Evolutionary conservation across 2,329 filamentous ascomycete species (phyloP).

Genomic region (Aspergillus texensis): DNA sequence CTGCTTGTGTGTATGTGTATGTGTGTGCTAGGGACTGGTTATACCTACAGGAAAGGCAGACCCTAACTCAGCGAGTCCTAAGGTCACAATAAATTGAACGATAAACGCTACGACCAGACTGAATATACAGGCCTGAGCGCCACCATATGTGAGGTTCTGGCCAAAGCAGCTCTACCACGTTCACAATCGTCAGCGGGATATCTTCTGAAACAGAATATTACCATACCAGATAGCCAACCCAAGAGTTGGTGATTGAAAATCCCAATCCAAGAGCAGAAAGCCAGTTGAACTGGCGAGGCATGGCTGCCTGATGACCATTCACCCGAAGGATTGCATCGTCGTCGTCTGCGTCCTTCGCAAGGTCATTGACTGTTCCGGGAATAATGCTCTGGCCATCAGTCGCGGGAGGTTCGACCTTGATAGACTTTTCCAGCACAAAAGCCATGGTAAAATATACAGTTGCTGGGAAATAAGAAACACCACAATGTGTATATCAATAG

Average conservation of each 20-base stretch:
- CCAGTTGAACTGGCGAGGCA: conserved; percentile 7
- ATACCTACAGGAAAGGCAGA: conserved; percentile 27
- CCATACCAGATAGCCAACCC: conserved; percentile 8
- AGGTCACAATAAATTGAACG: conserved; percentile 25
- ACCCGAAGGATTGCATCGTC: conserved; percentile 1
- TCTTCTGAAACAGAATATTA: background rate
- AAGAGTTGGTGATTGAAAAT: conserved; percentile 8
- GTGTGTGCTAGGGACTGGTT: conserved; percentile 19
- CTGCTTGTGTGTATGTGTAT: too few species aligned
- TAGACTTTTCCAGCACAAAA: background rate
- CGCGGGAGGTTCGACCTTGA: background rate
- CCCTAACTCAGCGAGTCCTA: conserved; percentile 27
- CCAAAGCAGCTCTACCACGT: conserved; percentile 10
- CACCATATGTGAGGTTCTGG: conserved; percentile 18
- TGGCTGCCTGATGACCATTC: conserved; percentile 1
- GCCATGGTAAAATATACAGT: background rate
- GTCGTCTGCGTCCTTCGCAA: background rate
- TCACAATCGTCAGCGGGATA: background rate
- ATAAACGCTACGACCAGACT: conserved; percentile 23
- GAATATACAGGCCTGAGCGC: conserved; percentile 23
- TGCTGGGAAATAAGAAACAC: background rate
- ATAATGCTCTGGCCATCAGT: background rate
- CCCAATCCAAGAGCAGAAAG: conserved; percentile 5
- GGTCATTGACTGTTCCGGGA: background rate
- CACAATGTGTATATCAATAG: background rate